Evolutionary conservation across 345 rosid genomes (phyloP).

Genomic region (Melaleuca alternifolia): DNA sequence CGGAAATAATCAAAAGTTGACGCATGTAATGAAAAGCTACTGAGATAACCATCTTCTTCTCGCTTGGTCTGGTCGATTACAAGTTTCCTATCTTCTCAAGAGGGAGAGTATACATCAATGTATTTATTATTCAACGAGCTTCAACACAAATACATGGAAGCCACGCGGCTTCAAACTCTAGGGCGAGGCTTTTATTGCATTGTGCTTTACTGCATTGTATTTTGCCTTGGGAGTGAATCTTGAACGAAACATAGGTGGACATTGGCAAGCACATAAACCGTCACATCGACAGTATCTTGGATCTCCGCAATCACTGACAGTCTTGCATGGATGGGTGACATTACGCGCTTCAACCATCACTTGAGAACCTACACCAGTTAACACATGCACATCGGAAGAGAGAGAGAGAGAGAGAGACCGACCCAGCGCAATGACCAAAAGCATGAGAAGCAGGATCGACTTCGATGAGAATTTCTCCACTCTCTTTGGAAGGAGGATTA

Average conservation of each 20-base stretch:
- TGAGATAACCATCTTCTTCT: background rate
- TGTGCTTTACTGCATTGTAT: background rate
- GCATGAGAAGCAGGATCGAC: background rate
- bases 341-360: background rate
- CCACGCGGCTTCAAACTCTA: background rate
- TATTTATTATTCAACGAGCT: background rate
- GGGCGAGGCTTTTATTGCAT: background rate
- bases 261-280: background rate
- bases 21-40: background rate
- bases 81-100: background rate
- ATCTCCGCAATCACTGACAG: background rate
- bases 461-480: background rate
- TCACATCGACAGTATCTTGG: background rate
- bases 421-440: background rate
- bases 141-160: background rate
- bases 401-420: background rate
- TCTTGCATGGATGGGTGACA: background rate
- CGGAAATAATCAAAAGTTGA: background rate
- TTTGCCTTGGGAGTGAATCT: background rate
- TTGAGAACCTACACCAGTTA: background rate
- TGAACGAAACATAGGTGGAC: background rate
- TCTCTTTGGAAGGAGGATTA: background rate
- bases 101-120: background rate
- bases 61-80: background rate
- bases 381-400: background rate